A percentile compares a stretch with the other conserved stretches of the same genome.
Evolutionary conservation across 2,329 filamentous ascomycete genomes (phyloP).

Genomic region (Aspergillus neoniger): DNA sequence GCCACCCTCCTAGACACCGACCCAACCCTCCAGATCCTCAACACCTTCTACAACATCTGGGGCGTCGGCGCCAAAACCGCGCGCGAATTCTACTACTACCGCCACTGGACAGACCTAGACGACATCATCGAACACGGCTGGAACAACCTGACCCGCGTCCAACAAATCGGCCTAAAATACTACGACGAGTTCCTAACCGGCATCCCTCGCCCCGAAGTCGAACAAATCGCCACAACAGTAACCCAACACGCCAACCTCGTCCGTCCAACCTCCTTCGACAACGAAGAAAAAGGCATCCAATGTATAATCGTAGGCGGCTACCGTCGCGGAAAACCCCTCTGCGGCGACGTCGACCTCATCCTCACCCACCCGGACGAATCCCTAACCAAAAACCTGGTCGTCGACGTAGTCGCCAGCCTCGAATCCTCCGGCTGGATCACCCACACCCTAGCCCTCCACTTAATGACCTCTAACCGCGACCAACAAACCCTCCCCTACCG

Average conservation of each 20-base stretch:
- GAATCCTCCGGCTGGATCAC: constrained; percentile 73
- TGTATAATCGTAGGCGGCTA: constrained; percentile 76
- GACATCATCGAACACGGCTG: constrained; percentile 84
- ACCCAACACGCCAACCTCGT: constrained; percentile 67
- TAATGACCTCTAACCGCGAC: constrained; percentile 69
- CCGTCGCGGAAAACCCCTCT: constrained; percentile 70
- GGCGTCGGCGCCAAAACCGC: constrained; percentile 85
- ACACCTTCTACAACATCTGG: constrained; percentile 81
- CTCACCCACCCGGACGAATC: constrained; percentile 74
- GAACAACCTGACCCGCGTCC: constrained; percentile 70
- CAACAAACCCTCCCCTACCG: constrained; percentile 65
- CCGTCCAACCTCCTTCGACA: constrained; percentile 39
- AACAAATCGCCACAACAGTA: constrained; percentile 66
- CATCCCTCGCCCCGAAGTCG: constrained; percentile 73
- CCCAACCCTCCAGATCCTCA: constrained; percentile 63
- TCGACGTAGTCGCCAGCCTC: constrained; percentile 68
- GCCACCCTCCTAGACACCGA: constrained; percentile 66
- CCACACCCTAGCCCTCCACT: constrained; percentile 73
- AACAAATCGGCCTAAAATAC: constrained; percentile 92
- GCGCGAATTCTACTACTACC: constrained; percentile 73
- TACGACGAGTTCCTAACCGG: constrained; percentile 78
- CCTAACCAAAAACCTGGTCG: constrained; percentile 69
- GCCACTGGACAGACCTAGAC: constrained; percentile 79
- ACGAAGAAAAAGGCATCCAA: constrained; percentile 49
- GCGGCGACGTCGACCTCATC: constrained; percentile 84